phyloP scores from a whole-genome alignment of 208 protist genomes.

The Leishmania tropica region DNA sequence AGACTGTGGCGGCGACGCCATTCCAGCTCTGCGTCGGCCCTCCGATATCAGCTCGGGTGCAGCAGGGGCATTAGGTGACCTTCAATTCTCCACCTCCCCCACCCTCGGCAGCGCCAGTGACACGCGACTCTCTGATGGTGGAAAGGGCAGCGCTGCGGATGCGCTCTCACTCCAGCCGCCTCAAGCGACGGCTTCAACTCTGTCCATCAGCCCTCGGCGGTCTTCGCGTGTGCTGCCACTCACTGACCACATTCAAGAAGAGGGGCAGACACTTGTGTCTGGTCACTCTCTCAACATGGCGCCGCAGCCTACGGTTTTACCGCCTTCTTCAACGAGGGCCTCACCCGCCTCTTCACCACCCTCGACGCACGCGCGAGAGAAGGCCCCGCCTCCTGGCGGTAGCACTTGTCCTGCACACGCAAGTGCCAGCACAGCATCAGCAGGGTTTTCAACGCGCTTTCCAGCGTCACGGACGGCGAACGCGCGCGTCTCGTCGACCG shows the following conservation, averaged over 20 bases:
- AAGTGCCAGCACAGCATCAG: background rate
- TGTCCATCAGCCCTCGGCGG: slow-evolving; percentile 10
- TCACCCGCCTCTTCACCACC: background rate
- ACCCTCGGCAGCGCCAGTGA: slow-evolving; percentile 22
- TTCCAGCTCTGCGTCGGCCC: slow-evolving; percentile 18
- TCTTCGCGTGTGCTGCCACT: slow-evolving; percentile 23
- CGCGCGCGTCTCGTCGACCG: background rate
- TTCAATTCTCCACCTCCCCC: slow-evolving; percentile 16
- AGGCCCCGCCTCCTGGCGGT: background rate
- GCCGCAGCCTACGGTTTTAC: background rate
- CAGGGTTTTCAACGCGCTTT: background rate
- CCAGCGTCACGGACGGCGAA: slow-evolving; percentile 6
- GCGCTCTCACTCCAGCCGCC: background rate
- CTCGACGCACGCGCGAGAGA: background rate
- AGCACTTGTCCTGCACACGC: background rate
- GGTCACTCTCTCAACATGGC: background rate
- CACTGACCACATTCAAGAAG: slow-evolving; percentile 17
- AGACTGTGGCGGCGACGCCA: slow-evolving; percentile 11
- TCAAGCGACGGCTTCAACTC: background rate
- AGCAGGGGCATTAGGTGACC: slow-evolving; percentile 1
- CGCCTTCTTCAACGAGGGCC: background rate
- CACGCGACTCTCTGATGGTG: slow-evolving; percentile 7
- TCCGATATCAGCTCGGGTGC: background rate
- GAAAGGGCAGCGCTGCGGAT: slow-evolving; percentile 8
- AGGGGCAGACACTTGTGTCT: slow-evolving; percentile 14